Base-by-base conservation (phyloP, 2,329 filamentous ascomycete species). In the Aspergillus vadensis region DNA sequence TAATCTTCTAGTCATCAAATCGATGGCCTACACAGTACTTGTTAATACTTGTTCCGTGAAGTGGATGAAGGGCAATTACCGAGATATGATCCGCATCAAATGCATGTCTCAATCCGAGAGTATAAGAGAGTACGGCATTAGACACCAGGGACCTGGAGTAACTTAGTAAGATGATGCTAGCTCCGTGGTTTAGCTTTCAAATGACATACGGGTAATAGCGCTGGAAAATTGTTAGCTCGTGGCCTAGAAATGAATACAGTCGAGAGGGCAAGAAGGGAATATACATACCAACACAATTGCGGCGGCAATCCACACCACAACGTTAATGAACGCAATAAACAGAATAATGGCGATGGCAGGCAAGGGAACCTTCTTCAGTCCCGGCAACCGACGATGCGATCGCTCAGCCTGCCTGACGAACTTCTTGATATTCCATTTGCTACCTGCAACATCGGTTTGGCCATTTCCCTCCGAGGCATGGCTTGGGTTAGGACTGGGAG, bases 41-140 rank as follows among this genome's bases (percentile, higher is more conserved):
- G 47, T 23, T 56, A 48, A 53, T 54, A 44, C 2, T 5, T 17
- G 1, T 23, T 48, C 14, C 14, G n/a, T 10, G 32, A 15, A 15
- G 38, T 19, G 23, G 2, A 49, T 49, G 50, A 21, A 49, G 15
- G 3, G n/a, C 10, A 59, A 69, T 43, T 75, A 84, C 82, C 43
- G 86, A 87, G 65, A 91, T 91, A 72, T 98, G 95, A 77, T 98
- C 94, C n/a, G 94, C 95, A 72, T 98, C 95, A 48, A 98, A 86
- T n/a, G 94, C 94, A 81, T 98, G 94, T 44, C 94, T 89, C 12
- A 98, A 84, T 2, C 94, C 94, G 10, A 98, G 85, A 0, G 91
- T 91, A 76, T 96, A 98, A 25, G 93, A 88, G 0, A 98, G 85
- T 2, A 93, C 87, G 1, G 92, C 91, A 2, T 92, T 89, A 2